Evolutionary conservation across 345 rosid species (phyloP), one percentile per base, ranked within the genome.

Genomic region (Eucalyptus erythrocorys): DNA sequence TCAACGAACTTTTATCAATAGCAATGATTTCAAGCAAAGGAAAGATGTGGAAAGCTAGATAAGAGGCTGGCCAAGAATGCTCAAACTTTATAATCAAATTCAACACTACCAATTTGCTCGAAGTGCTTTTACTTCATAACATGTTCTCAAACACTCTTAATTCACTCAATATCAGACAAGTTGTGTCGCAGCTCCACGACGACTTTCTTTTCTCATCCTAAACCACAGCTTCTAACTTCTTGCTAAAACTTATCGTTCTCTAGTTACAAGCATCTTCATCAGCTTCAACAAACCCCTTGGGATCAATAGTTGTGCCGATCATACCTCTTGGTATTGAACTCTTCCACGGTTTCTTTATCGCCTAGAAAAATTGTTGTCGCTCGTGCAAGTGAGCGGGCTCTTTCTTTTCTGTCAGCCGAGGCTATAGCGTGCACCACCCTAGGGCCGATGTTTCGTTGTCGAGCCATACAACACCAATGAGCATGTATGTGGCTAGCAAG

Each of bases 371-470:
- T 86, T 94, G 93, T 48, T 92, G 91, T 84, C 96, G 89, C 90
- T 96, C 97, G 40, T 96, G 95, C 88, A 97, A 88, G 90, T 93
- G 98, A 6, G 98, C 96, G 68, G 94, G 71, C 79, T 96, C 97
- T 42, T 88, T 92, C 91, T 96, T 98, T 89, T 97, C 99, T 91
- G 94, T 97, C 34, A 95, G 96, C 89, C 91, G 91, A 4, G 98
- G 98, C 93, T 94, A 96, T 89, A 96, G 88, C 13, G 96, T 95
- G 97, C 97, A 94, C 98, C 98, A 98, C 26, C 99, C 97, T 19
- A 97, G 93, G 5, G 99, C 96, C 6, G 96, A 97, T 1, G 96
- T 96, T 89, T 96, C 96, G 42, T 95, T 94, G 93, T 92, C 95
- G 21, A 95, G 43, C 98, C 99, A 95, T 2, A 93, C 94, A 3